Conservation (phyloP, 2,329 filamentous ascomycete species). For the Penicillium italicum region DNA sequence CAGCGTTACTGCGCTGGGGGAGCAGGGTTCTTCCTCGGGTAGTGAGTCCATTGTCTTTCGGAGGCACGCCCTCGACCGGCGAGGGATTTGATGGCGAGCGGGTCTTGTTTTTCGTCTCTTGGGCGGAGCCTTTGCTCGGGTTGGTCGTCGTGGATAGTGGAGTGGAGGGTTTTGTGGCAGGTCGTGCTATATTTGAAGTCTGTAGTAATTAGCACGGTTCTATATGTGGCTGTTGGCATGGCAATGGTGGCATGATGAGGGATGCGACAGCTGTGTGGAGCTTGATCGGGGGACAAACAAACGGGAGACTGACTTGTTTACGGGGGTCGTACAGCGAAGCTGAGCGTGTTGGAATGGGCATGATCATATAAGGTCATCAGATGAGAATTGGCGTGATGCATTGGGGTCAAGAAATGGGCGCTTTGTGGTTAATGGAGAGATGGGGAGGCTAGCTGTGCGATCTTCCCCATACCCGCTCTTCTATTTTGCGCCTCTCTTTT, state of each 20-base stretch:
- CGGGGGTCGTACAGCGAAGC: slow-evolving; percentile 35
- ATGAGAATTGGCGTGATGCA: not conserved
- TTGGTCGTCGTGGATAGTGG: slow-evolving; percentile 5
- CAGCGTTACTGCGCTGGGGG: slow-evolving; percentile 26
- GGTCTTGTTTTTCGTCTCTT: slow-evolving; percentile 11
- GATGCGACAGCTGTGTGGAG: slow-evolving; percentile 17
- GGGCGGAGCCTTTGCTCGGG: slow-evolving; percentile 10
- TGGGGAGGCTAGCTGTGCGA: not conserved
- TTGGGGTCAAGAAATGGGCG: not conserved
- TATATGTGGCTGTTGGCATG: not conserved
- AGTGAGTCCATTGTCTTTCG: slow-evolving; percentile 18
- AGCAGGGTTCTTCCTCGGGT: slow-evolving; percentile 32
- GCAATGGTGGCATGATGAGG: slow-evolving; percentile 3
- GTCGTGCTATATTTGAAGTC: slow-evolving; percentile 25
- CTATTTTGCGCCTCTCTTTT: not conserved
- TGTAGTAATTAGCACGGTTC: slow-evolving; percentile 13
- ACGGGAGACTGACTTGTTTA: slow-evolving; percentile 28
- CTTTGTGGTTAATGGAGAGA: not conserved
- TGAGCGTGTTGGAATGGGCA: slow-evolving; percentile 42
- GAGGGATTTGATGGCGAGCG: slow-evolving; percentile 12
- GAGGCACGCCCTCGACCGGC: slow-evolving; percentile 8
- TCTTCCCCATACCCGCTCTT: not conserved
- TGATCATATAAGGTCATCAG: slow-evolving; percentile 13
- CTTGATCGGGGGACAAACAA: slow-evolving; percentile 2
- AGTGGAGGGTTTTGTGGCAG: slow-evolving; percentile 13